A percentile compares a stretch with the other conserved stretches of the same genome.
Conservation (phyloP, 768 basidiomycete genomes). For the Suillus occidentalis region DNA sequence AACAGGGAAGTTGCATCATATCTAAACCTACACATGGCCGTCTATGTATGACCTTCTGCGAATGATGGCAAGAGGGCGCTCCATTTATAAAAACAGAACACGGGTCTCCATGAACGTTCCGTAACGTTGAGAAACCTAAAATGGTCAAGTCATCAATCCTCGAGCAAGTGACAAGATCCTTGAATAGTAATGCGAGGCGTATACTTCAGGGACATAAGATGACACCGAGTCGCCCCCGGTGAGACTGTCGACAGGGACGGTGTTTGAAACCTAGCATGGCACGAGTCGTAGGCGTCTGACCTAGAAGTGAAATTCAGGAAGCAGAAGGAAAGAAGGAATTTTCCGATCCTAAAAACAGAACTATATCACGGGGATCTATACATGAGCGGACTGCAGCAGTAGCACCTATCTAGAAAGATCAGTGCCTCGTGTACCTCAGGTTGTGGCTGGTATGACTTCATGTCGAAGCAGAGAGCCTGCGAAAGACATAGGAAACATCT, state of each 20-base stretch:
- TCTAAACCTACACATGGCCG: not conserved
- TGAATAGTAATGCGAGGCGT: not conserved
- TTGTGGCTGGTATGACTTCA: slow-evolving; percentile 8
- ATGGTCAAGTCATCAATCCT: not conserved
- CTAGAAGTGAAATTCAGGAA: not conserved
- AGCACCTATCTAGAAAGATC: not conserved
- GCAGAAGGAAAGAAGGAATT: not conserved
- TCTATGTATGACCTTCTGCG: not conserved
- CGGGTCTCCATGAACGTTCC: not conserved
- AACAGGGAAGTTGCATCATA: not conserved
- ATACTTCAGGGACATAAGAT: not conserved
- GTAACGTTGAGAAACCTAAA: not conserved
- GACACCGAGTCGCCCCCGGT: not conserved
- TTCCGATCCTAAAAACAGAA: slow-evolving; percentile 1
- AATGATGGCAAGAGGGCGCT: not conserved
- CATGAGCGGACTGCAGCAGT: not conserved
- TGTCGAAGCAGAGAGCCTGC: slow-evolving; percentile 7
- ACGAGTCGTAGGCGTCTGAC: not conserved
- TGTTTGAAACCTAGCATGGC: not conserved
- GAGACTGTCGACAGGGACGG: not conserved
- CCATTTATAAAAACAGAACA: not conserved
- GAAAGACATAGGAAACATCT: not conserved
- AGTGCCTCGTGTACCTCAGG: slow-evolving; percentile 4
- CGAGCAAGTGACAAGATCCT: not conserved
- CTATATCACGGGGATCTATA: not conserved